A percentile compares a stretch with the other conserved stretches of the same genome.
Evolutionary conservation across 352 stramenopile species (phyloP).

Genomic region (Phytophthora pini): DNA sequence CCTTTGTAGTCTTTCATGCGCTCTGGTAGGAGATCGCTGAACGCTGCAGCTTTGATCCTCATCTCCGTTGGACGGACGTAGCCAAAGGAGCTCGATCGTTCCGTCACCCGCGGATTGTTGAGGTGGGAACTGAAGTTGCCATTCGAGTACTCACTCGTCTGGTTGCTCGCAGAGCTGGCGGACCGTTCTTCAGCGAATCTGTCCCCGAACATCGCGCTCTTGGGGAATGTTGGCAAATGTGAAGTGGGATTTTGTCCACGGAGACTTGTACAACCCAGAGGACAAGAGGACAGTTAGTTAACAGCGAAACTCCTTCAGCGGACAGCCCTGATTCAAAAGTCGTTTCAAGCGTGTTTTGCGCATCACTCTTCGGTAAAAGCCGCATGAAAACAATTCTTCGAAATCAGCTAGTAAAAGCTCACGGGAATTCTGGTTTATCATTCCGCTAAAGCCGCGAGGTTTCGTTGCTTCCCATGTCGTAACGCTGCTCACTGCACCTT

Average conservation of each 20-base stretch:
- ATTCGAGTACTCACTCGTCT: slow-evolving; percentile 31
- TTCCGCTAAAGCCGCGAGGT: neutral
- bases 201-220: too few relatives aligned
- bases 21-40: slow-evolving; percentile 46
- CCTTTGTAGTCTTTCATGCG: slow-evolving; percentile 71
- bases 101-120: slow-evolving; percentile 8
- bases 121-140: slow-evolving; percentile 20
- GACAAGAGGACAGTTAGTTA: too few relatives aligned
- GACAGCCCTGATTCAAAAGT: slow-evolving; percentile 3
- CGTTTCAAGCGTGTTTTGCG: neutral
- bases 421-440: too few relatives aligned
- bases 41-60: slow-evolving; percentile 56
- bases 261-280: too few relatives aligned
- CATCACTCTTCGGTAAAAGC: neutral
- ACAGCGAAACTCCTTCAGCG: neutral
- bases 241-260: too few relatives aligned
- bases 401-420: neutral
- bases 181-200: too few relatives aligned
- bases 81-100: neutral
- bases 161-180: neutral
- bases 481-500: neutral
- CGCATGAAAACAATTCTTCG: neutral
- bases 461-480: neutral
- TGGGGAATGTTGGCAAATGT: too few relatives aligned
- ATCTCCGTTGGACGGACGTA: slow-evolving; percentile 55